Percentiles rank a stretch among this genome's conserved stretches.
Conservation (phyloP, 1,284 basidiomycete species). For the Coniferiporia weirii region DNA sequence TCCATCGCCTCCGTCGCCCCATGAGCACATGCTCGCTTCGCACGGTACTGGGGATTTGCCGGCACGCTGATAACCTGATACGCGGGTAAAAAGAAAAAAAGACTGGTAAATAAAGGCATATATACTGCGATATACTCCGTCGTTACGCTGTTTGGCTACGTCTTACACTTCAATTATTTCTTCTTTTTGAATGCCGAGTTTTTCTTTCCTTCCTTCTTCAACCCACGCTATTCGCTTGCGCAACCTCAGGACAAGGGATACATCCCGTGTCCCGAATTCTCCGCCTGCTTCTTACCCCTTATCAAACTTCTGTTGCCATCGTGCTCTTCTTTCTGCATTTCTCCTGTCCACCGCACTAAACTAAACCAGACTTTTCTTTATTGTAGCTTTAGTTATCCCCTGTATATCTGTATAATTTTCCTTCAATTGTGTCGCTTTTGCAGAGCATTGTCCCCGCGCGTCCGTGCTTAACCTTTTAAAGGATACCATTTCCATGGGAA, state of each 20-base stretch:
- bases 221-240: not conserved
- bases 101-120: not conserved
- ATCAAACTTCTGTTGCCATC: not conserved
- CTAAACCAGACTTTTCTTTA: not conserved
- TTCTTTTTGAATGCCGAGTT: not conserved
- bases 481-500: not conserved
- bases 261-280: not conserved
- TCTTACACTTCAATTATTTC: not conserved
- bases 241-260: not conserved
- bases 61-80: not conserved
- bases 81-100: not conserved
- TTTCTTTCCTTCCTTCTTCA: not conserved
- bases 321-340: not conserved
- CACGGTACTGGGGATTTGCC: slow-evolving; percentile 1
- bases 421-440: not conserved
- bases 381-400: slow-evolving; percentile 9
- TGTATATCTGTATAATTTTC: slow-evolving; percentile 2
- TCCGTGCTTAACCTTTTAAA: not conserved
- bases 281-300: not conserved
- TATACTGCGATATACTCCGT: not conserved
- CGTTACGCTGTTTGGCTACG: not conserved
- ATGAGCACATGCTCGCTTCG: slow-evolving; percentile 3
- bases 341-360: not conserved
- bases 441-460: not conserved
- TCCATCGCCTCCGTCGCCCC: not conserved